Conservation (phyloP, 805 yeast genomes). For the Myxozyma neotropica region DNA sequence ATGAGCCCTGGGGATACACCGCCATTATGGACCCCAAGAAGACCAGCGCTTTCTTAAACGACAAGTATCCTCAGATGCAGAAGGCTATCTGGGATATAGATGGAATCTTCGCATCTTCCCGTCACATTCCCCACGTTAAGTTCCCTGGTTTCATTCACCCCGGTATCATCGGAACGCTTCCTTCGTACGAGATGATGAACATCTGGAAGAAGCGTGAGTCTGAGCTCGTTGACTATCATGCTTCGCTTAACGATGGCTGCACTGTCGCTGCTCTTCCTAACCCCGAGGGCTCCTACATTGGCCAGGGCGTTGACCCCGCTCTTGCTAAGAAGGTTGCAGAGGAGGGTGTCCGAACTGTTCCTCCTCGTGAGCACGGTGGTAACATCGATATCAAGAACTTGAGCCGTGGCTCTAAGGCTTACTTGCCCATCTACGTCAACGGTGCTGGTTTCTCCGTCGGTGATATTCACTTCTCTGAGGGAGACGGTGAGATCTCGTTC, state of each 20-base stretch:
- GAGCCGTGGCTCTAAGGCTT: slow-evolving; percentile 53
- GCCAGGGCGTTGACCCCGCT: slow-evolving; percentile 43
- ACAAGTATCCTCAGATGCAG: slow-evolving; percentile 55
- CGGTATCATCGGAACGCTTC: slow-evolving; percentile 56
- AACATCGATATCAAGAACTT: slow-evolving; percentile 57
- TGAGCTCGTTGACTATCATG: slow-evolving; percentile 41
- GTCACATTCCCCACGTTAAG: slow-evolving; percentile 54
- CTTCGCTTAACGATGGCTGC: slow-evolving; percentile 33
- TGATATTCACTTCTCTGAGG: slow-evolving; percentile 56
- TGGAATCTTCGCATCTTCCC: slow-evolving; percentile 53
- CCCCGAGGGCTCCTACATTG: slow-evolving; percentile 47
- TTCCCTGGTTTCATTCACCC: slow-evolving; percentile 57
- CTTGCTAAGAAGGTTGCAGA: slow-evolving; percentile 43
- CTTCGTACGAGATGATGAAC: slow-evolving; percentile 47
- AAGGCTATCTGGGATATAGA: slow-evolving; percentile 57
- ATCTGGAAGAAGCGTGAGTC: slow-evolving; percentile 53
- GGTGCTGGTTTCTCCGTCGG: slow-evolving; percentile 55
- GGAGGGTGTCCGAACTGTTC: slow-evolving; percentile 56
- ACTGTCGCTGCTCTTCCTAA: slow-evolving; percentile 50
- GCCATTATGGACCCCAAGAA: slow-evolving; percentile 54
- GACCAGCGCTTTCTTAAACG: slow-evolving; percentile 55
- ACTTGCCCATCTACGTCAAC: slow-evolving; percentile 51
- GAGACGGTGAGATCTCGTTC: slow-evolving; percentile 59
- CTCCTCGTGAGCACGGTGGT: slow-evolving; percentile 53
- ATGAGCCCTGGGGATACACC: slow-evolving; percentile 58